These are phyloP conservation scores for Adansonia gregorii DNA, from an alignment of 441 rosid genomes.

Conservation along the genomic window DNA sequence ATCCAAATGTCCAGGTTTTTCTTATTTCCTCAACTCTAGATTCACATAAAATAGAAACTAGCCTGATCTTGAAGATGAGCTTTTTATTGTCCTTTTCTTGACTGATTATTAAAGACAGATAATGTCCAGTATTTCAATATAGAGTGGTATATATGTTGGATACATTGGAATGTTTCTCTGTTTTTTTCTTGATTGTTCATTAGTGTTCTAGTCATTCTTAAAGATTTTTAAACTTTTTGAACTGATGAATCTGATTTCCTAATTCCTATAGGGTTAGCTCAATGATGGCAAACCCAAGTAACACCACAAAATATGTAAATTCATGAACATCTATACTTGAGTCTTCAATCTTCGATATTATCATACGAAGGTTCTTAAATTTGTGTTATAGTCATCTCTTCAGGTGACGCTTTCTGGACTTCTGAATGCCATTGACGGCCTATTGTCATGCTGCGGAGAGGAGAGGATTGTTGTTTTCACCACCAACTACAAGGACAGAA, in stretches of 20 bases:
- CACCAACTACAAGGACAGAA: conserved; percentile 45
- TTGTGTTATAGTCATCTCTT: neutral
- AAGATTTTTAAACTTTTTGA: neutral
- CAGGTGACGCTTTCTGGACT: conserved; percentile 49
- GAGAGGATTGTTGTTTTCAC: conserved; percentile 47
- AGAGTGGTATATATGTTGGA: too few species aligned
- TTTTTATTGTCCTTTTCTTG: neutral
- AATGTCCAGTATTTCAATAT: neutral
- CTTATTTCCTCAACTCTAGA: neutral
- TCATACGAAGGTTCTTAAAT: neutral
- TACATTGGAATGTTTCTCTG: neutral
- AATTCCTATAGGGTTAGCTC: neutral
- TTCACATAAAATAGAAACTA: neutral
- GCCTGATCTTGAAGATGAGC: neutral
- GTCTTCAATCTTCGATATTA: neutral
- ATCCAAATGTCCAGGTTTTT: conserved; percentile 27
- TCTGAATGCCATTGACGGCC: conserved; percentile 49
- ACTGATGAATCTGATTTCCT: neutral
- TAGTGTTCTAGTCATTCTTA: neutral
- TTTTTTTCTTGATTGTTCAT: neutral
- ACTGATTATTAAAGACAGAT: neutral
- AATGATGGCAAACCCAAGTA: neutral
- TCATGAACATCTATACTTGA: neutral
- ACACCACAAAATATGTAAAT: neutral
- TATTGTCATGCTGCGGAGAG: conserved; percentile 48